A percentile compares a stretch with the other conserved stretches of the same genome.
Evolutionary conservation across 495 filamentous ascomycete genomes (phyloP).

Genomic region (Cladorrhinum samala): DNA sequence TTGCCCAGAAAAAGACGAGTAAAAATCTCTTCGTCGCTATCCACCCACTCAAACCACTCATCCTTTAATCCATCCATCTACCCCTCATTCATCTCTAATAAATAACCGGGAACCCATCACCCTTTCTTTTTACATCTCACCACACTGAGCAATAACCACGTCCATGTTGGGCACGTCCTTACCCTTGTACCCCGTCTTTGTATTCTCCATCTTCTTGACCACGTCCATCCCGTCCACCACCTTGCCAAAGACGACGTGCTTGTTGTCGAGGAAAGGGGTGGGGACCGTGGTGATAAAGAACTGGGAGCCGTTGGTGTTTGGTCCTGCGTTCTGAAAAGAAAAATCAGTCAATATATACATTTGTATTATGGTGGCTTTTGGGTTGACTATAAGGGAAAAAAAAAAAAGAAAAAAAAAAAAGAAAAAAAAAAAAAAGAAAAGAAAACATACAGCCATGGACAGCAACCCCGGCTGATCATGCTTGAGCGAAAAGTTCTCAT

Average conservation of each 20-base stretch:
- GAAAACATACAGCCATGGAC: constrained; percentile 78
- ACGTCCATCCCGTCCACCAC: constrained; percentile 89
- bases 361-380: neutral
- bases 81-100: neutral
- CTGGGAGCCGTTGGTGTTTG: constrained; percentile 90
- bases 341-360: neutral
- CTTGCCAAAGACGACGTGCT: constrained; percentile 93
- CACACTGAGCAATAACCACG: constrained; percentile 79
- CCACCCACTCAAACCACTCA: no score
- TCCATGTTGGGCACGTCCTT: constrained; percentile 80
- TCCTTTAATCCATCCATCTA: no score
- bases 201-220: constrained; percentile 79
- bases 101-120: no score
- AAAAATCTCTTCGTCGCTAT: no score
- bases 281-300: constrained; percentile 92
- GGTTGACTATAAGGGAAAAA: neutral
- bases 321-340: constrained; percentile 68
- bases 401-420: neutral
- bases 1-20: no score
- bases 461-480: constrained; percentile 76
- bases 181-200: constrained; percentile 62
- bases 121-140: constrained; percentile 76
- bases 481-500: constrained; percentile 81
- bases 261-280: constrained; percentile 84
- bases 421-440: neutral